Base-by-base conservation (phyloP, 768 basidiomycete species). In the Trametes villosa region DNA sequence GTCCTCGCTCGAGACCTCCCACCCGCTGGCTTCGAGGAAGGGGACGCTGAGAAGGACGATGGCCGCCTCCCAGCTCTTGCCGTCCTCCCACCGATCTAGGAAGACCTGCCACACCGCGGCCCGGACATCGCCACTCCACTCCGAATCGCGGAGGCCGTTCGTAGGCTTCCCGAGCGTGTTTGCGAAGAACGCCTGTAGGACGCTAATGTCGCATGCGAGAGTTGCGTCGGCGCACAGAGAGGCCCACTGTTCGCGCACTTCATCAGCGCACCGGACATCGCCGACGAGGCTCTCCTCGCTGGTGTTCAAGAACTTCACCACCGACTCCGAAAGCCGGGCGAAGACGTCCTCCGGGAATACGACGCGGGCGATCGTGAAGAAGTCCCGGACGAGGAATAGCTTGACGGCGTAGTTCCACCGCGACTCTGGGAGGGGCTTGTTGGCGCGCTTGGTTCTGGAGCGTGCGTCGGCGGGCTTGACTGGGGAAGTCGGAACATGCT, bases 231-330 rank as follows among this genome's bases (percentile, higher is more conserved):
- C 79, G 59, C 85, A 87, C 0, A 92, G 70, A 17, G 68, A 73
- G 2, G 84, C 80, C 91, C 91, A 92, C 38, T 81, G 76, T 18
- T 70, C 72, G 48, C 81, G 78, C 12, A 85, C 80, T 30, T 78
- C 73, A 36, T 81, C 76, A 2, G 76, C 73, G 18, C 74, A 68
- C 40, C 80, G 79, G 20, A 79, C 75, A 49, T 79, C 77, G 59
- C 71, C 74, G 30, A 81, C 71, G 12, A 86, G 75, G 30, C 77
- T 75, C 17, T 75, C 70, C 55, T 84, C 83, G 40, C 77, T 77
- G 54, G 79, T 71, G 66, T 84, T 70, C 22, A 92, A 75, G 65
- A 75, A 79, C 8, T 66, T 72, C 7, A 88, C 72, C 2, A 92
- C 66, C 29, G 70, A 73, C 60, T 79, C 75, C 1, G 78, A 83